These are phyloP conservation scores for Cladosporium sphaerospermum DNA, from an alignment of 2,329 filamentous ascomycete genomes.

Conservation along the genomic window DNA sequence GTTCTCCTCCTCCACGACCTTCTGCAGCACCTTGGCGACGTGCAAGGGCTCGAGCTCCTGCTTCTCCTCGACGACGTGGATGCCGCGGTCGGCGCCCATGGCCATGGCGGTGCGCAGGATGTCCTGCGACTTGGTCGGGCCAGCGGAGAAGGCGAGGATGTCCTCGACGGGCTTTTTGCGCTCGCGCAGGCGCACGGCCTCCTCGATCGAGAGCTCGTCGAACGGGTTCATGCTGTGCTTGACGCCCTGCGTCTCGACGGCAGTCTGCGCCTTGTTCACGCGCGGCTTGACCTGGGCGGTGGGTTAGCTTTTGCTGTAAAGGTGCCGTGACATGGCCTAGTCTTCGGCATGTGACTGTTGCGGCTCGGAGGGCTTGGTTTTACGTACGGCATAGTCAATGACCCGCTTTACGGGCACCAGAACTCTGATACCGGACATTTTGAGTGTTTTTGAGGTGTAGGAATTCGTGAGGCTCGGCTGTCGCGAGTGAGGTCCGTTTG, in stretches of 20 bases:
- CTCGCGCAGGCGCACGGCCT: conserved; percentile 90
- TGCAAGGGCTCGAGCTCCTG: conserved; percentile 78
- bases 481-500: background rate
- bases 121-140: conserved; percentile 80
- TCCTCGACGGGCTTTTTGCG: conserved; percentile 73
- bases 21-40: conserved; percentile 82
- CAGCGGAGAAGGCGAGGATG: conserved; percentile 83
- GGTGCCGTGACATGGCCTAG: background rate
- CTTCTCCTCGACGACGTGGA: conserved; percentile 68
- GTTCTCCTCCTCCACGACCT: conserved; percentile 74
- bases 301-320: conserved; percentile 3
- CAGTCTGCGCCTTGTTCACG: conserved; percentile 68
- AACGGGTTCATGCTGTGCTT: conserved; percentile 99
- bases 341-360: conserved; percentile 4
- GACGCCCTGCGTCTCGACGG: conserved; percentile 83
- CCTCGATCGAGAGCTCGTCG: conserved; percentile 96
- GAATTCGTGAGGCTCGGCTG: background rate
- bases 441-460: background rate
- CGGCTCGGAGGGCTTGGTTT: background rate
- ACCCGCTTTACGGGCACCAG: conserved; percentile 53
- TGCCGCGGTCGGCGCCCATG: conserved; percentile 89
- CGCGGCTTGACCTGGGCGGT: conserved; percentile 57
- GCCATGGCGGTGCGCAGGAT: conserved; percentile 94
- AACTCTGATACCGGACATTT: conserved; percentile 47
- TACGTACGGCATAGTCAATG: conserved; percentile 51